Conservation (phyloP, 2,329 filamentous ascomycete genomes). For the Clonostachys rhizophaga region DNA sequence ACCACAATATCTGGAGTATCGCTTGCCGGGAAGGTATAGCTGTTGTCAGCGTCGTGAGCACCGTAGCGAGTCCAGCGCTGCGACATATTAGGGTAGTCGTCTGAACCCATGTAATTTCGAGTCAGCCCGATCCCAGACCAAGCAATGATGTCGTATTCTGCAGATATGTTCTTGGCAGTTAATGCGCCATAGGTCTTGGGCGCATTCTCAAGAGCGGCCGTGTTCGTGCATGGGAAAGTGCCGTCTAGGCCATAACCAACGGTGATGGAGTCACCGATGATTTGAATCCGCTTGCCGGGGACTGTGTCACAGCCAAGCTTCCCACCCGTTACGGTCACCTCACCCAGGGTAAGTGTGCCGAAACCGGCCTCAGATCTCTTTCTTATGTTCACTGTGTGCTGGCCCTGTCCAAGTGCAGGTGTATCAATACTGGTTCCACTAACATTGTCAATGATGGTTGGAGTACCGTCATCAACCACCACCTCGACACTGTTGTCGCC, state of each 20-base stretch:
- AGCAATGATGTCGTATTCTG: conserved; percentile 35
- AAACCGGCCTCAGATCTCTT: conserved; percentile 30
- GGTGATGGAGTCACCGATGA: conserved; percentile 38
- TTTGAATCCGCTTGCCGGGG: conserved; percentile 28
- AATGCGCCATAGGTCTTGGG: conserved; percentile 34
- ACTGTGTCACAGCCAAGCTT: conserved; percentile 10
- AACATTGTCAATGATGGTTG: conserved; percentile 18
- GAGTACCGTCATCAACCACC: conserved; percentile 20
- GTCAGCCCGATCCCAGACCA: conserved; percentile 37
- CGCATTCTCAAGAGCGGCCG: conserved; percentile 28
- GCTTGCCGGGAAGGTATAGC: conserved; percentile 25
- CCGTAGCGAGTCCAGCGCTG: conserved; percentile 34
- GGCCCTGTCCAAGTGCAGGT: conserved; percentile 20
- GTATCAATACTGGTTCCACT: conserved; percentile 20
- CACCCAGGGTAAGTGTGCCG: conserved; percentile 9
- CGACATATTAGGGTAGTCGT: conserved; percentile 25
- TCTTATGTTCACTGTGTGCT: conserved; percentile 27
- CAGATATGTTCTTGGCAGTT: conserved; percentile 27
- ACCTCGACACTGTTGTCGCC: conserved; percentile 26
- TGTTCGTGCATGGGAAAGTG: conserved; percentile 28
- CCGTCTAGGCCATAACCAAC: conserved; percentile 38
- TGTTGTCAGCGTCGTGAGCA: conserved; percentile 27
- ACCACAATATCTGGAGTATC: conserved; percentile 27
- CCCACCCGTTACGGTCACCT: conserved; percentile 14
- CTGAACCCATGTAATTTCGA: conserved; percentile 26